Evolutionary conservation across 106 monocot species (phyloP).

Genomic region (Acorus gramineus): DNA sequence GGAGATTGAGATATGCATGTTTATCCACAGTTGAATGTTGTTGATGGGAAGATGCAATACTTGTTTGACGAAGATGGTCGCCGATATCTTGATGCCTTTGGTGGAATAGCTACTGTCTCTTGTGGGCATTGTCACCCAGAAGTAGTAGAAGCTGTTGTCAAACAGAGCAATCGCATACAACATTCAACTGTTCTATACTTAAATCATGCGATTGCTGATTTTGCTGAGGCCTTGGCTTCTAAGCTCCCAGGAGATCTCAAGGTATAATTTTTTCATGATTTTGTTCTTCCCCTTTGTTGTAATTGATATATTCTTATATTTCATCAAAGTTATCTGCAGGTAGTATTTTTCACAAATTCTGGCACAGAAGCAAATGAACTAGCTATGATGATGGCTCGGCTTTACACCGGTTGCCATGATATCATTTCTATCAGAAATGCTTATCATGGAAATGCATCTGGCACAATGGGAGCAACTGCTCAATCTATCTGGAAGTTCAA

Average conservation of each 20-base stretch:
- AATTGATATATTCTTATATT: background rate
- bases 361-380: conserved; percentile 96
- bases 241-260: conserved; percentile 89
- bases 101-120: conserved; percentile 84
- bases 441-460: conserved; percentile 98
- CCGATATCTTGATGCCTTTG: conserved; percentile 84
- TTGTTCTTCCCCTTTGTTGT: background rate
- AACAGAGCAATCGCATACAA: conserved; percentile 61
- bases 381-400: conserved; percentile 80
- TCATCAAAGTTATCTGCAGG: conserved; percentile 20
- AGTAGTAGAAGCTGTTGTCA: conserved; percentile 53
- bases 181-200: conserved; percentile 87
- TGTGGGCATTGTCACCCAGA: conserved; percentile 96
- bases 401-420: conserved; percentile 87
- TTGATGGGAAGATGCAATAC: conserved; percentile 92
- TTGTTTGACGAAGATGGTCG: conserved; percentile 83
- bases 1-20: background rate
- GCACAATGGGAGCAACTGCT: conserved; percentile 85
- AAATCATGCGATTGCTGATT: conserved; percentile 79
- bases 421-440: conserved; percentile 79
- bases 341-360: conserved; percentile 96
- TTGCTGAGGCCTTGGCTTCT: conserved; percentile 75
- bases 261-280: conserved; percentile 4
- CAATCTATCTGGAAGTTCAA: conserved; percentile 91
- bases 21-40: conserved; percentile 63